Percentiles rank a stretch among this genome's conserved stretches.
Conservation (phyloP, 2,329 filamentous ascomycete genomes). For the Ceratocystis cubensis region DNA sequence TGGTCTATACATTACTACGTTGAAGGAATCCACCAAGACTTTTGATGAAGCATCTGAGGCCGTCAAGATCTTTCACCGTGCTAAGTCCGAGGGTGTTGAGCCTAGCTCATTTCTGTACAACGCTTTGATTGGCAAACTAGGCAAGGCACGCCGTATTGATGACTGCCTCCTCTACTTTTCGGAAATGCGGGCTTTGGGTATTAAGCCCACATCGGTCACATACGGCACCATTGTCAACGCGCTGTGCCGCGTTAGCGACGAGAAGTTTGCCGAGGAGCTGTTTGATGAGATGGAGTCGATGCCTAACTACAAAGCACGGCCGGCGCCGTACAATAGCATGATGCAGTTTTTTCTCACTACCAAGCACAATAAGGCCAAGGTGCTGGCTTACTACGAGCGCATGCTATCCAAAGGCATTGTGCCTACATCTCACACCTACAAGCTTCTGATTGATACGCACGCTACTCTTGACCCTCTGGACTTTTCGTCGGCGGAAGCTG, state of each 20-base stretch:
- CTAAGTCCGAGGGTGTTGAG: conserved; percentile 85
- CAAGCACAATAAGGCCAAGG: conserved; percentile 90
- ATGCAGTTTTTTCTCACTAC: conserved; percentile 99
- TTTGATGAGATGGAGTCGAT: conserved; percentile 99
- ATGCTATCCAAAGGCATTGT: conserved; percentile 80
- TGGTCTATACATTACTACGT: conserved; percentile 95
- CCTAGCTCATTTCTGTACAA: conserved; percentile 97
- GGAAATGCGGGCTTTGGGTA: conserved; percentile 86
- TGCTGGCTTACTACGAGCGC: conserved; percentile 84
- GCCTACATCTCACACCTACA: conserved; percentile 92
- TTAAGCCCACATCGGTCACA: conserved; percentile 92
- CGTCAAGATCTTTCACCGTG: conserved; percentile 91
- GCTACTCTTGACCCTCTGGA: conserved; percentile 85
- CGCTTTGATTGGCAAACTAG: conserved; percentile 92
- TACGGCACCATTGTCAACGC: conserved; percentile 98
- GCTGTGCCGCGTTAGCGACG: conserved; percentile 89
- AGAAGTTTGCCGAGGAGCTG: conserved; percentile 93
- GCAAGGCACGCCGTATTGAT: conserved; percentile 93
- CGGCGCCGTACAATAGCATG: conserved; percentile 96
- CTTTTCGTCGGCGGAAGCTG: conserved; percentile 73
- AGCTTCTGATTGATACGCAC: conserved; percentile 89
- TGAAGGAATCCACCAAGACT: conserved; percentile 94
- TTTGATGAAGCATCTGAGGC: conserved; percentile 96
- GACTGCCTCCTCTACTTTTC: conserved; percentile 97
- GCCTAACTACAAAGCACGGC: conserved; percentile 96